Base-by-base conservation (phyloP, 768 basidiomycete genomes). In the Calocera cornea region DNA sequence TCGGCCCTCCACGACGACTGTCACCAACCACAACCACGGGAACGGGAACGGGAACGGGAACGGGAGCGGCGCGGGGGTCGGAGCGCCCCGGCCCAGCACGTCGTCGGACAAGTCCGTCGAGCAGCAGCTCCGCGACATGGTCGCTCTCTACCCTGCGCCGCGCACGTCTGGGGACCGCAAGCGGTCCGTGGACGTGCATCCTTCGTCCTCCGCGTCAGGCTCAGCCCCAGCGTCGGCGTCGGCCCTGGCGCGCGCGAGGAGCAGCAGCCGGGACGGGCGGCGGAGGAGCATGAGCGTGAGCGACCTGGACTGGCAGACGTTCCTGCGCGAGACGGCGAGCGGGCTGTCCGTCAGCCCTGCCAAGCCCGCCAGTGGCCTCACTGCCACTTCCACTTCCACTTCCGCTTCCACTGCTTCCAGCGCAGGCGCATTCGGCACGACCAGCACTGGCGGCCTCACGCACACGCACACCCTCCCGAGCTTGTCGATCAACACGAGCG, bases 131-230 rank as follows among this genome's bases (percentile, higher is more conserved):
- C 44, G 7, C 8, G 36, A 38, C 14, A 38, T 38, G 36, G 36
- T 38, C 36, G 36, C 36, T 38, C 36, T 38, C 36, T 38, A 5
- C 34, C 67, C 76, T 5, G 79, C 81, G 50, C 22, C n/a, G 33
- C 67, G 29, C 17, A 36, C 38, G 19, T 33, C 19, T 47, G 36
- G 40, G 64, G 41, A 67, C 33, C 31, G 36, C 7, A 38, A 38
- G 36, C 36, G 36, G 5, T 38, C 36, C 7, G 36, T 38, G 36
- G 36, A 38, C 36, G 36, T 38, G 7, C 7, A 38, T 38, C 36
- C 36, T 14, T 14, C 36, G 7, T 5, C 36, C 36, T 5, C 36
- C 36, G 5, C 36, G n/a, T n/a, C n/a, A n/a, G n/a, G n/a, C n/a
- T n/a, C 36, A 14, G 36, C 36, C 14, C 36, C 14, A 38, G 36